These are phyloP conservation scores for Dimocarpus longan DNA, from an alignment of 345 rosid species.

Conservation along the genomic window DNA sequence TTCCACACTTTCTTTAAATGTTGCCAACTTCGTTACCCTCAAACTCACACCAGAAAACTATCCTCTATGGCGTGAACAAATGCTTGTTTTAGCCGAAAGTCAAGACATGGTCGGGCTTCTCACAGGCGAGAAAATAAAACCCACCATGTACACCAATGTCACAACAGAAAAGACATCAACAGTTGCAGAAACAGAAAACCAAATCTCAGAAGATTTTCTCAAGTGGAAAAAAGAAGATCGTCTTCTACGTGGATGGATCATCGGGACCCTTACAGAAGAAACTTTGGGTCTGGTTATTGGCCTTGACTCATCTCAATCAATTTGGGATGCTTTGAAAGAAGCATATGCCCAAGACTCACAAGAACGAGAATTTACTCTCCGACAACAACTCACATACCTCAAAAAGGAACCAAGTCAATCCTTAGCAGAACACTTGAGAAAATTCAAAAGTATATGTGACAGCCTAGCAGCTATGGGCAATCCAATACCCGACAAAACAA, in stretches of 20 bases:
- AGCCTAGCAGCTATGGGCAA: slow-evolving; percentile 7
- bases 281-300: slow-evolving; percentile 9
- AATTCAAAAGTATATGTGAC: slow-evolving; percentile 10
- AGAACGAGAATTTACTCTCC: slow-evolving; percentile 11
- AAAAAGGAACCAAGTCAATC: not conserved
- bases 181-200: too few relatives aligned
- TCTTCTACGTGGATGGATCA: slow-evolving; percentile 16
- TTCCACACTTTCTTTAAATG: not conserved
- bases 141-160: too few relatives aligned
- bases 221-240: slow-evolving; percentile 10
- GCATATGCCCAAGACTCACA: slow-evolving; percentile 13
- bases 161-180: not conserved
- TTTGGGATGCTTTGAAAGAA: slow-evolving; percentile 11
- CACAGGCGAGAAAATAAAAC: not conserved
- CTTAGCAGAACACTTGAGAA: not conserved
- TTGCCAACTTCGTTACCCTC: not conserved
- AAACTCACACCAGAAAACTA: not conserved
- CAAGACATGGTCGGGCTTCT: not conserved
- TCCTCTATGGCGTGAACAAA: not conserved
- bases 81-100: slow-evolving; percentile 3
- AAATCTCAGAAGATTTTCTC: not conserved
- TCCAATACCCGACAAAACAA: not conserved
- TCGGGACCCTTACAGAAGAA: slow-evolving; percentile 7
- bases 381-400: slow-evolving; percentile 1
- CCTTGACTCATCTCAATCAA: not conserved